Conservation (phyloP, 2,329 filamentous ascomycete genomes). For the Setomelanomma holmii region DNA sequence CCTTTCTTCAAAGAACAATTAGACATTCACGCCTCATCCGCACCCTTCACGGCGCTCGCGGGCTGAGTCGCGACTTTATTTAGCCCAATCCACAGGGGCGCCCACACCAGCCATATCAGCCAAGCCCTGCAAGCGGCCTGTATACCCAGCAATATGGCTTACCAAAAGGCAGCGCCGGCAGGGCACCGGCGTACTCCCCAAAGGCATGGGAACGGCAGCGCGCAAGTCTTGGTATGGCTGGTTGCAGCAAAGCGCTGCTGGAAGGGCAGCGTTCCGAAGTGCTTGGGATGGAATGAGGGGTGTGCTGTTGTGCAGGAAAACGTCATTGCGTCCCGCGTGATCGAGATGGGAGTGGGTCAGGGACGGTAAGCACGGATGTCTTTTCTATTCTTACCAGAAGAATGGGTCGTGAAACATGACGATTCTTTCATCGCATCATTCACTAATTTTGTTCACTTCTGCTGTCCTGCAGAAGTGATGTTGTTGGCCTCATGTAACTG, state of each 20-base stretch:
- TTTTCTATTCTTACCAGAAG: too few species aligned
- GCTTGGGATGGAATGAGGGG: background rate
- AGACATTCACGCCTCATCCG: background rate
- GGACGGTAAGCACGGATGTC: background rate
- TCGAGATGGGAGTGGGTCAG: background rate
- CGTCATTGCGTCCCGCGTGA: background rate
- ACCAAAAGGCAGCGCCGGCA: background rate
- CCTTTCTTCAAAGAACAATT: background rate
- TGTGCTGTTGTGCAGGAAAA: background rate
- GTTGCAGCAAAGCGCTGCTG: background rate
- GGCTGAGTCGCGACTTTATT: constrained; percentile 2
- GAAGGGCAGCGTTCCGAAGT: background rate
- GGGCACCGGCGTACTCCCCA: too few species aligned
- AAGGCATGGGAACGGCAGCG: too few species aligned
- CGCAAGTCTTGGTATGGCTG: background rate
- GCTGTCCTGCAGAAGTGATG: too few species aligned
- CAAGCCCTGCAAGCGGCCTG: background rate
- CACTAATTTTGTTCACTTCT: too few species aligned
- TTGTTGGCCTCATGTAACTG: too few species aligned
- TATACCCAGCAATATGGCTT: background rate
- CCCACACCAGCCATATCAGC: background rate
- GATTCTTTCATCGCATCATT: too few species aligned
- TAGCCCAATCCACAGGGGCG: background rate
- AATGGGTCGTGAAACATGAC: too few species aligned
- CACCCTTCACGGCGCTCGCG: background rate